These are phyloP conservation scores for Dendryphion nanum DNA, from an alignment of 2,329 filamentous ascomycete species.

Conservation along the genomic window DNA sequence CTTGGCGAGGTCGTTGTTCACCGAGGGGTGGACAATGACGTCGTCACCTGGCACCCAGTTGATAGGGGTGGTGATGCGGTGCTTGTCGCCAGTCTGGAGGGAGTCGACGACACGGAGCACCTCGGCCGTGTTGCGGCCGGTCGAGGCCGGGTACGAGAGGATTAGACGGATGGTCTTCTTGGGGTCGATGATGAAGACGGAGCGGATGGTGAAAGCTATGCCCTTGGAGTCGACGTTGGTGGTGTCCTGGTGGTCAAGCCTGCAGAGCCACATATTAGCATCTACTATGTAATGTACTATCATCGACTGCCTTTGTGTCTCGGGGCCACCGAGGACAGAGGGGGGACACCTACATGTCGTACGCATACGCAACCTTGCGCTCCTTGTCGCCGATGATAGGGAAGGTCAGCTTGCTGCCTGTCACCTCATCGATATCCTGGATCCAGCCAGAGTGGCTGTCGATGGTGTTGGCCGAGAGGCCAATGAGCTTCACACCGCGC, in stretches of 20 bases:
- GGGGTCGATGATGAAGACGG: slow-evolving; percentile 65
- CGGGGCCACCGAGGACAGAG: slow-evolving; percentile 1
- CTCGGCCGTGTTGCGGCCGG: slow-evolving; percentile 56
- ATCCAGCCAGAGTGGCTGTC: slow-evolving; percentile 53
- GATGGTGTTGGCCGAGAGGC: slow-evolving; percentile 52
- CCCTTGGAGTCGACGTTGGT: slow-evolving; percentile 59
- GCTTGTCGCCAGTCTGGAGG: slow-evolving; percentile 58
- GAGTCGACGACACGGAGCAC: slow-evolving; percentile 53
- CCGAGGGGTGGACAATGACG: slow-evolving; percentile 60
- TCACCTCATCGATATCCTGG: slow-evolving; percentile 54
- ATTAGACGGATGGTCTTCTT: slow-evolving; percentile 64
- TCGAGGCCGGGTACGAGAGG: slow-evolving; percentile 62
- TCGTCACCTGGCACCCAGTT: slow-evolving; percentile 61
- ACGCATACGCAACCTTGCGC: slow-evolving; percentile 51
- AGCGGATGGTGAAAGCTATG: slow-evolving; percentile 63
- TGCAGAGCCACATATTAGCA: slow-evolving; percentile 17
- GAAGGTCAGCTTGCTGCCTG: slow-evolving; percentile 48
- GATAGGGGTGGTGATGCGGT: slow-evolving; percentile 60
- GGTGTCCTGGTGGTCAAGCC: slow-evolving; percentile 54
- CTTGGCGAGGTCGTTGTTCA: slow-evolving; percentile 60
- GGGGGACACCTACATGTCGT: slow-evolving; percentile 47
- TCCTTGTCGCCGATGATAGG: slow-evolving; percentile 56
- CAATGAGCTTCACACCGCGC: slow-evolving; percentile 62
- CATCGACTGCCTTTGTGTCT: slow-evolving; percentile 10
- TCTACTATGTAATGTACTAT: neutral